Base-by-base conservation (phyloP, 495 filamentous ascomycete species). In the Penicillium robsamsonii region DNA sequence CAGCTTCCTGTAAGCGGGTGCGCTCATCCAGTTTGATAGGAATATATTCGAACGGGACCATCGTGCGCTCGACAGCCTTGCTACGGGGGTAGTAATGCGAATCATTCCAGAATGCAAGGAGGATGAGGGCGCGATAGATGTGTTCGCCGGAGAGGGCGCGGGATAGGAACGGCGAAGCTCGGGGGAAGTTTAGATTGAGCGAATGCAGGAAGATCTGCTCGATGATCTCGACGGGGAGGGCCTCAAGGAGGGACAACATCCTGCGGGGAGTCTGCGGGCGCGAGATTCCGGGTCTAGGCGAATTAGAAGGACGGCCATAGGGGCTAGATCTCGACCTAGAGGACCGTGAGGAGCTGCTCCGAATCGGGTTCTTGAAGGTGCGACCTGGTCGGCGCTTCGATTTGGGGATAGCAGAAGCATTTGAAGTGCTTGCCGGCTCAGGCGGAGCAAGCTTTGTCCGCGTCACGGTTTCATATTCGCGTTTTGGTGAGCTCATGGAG, bases 131-230 rank as follows among this genome's bases (percentile, higher is more conserved):
- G 6, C 70, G 64, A 46, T 76, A 79, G 1, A 77, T 68, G 3
- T 70, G 63, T 43, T 79, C 75, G 27, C 70, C 69, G 0, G 76
- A 76, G 22, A 82, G 55, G 1, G 71, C 72, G 1, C 60, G 60
- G 4, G 69, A 66, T 1, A 82, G 56, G 0, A 58, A 53, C 0
- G 68, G 69, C 5, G 79, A 81, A 5, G 75, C 66, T 17, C 72
- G 68, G 8, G 79, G 74, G 5, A 85, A 62, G 30, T 75, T 74
- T 20, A 77, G 40, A 53, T 84, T 81, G 57, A 79, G 47, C 20
- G 75, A 70, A 45, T 78, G 65, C 15, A 82, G 66, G 46, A 82
- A 84, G 33, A 84, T 79, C 47, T 70, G 63, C 61, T 83, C 76
- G 31, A 85, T 66, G 9, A 85, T 51, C 56, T 85, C 82, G 2